Percentiles rank a stretch among this genome's conserved stretches.
phyloP scores from a whole-genome alignment of 2,329 filamentous ascomycete species.

The Fusarium sp. region DNA sequence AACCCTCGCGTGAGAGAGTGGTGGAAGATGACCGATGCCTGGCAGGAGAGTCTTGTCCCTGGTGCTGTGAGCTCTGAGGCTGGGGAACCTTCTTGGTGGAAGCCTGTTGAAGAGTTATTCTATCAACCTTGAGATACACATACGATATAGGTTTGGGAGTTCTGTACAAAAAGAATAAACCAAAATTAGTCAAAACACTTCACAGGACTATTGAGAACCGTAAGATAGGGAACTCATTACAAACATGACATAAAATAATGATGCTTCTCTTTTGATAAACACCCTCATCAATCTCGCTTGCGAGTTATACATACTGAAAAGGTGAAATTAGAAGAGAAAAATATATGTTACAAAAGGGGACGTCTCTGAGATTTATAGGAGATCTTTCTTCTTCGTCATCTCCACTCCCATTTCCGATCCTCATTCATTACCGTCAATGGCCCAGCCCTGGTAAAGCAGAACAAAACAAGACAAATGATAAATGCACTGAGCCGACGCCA shows the following conservation, averaged over 20 bases:
- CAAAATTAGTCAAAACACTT: neutral
- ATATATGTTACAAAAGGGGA: slow-evolving; percentile 16
- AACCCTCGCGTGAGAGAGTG: slow-evolving; percentile 81
- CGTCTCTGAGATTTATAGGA: slow-evolving; percentile 45
- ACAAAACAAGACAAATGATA: slow-evolving; percentile 26
- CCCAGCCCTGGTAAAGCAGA: slow-evolving; percentile 24
- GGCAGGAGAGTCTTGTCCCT: slow-evolving; percentile 75
- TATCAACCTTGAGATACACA: slow-evolving; percentile 62
- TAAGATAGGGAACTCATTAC: slow-evolving; percentile 13
- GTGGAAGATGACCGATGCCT: slow-evolving; percentile 85
- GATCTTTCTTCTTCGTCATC: slow-evolving; percentile 37
- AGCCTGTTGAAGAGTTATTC: slow-evolving; percentile 77
- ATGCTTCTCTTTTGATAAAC: slow-evolving; percentile 42
- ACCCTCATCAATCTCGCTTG: slow-evolving; percentile 50
- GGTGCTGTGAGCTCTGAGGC: slow-evolving; percentile 71
- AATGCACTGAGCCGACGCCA: slow-evolving; percentile 30
- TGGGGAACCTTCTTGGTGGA: slow-evolving; percentile 77
- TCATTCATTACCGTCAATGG: slow-evolving; percentile 43
- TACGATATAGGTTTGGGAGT: neutral
- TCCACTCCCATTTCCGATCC: slow-evolving; percentile 30
- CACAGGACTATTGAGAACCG: neutral
- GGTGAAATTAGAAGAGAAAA: slow-evolving; percentile 40
- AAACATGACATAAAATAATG: slow-evolving; percentile 37
- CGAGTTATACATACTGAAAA: slow-evolving; percentile 47
- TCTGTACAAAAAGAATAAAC: neutral